phyloP scores from a whole-genome alignment of 768 basidiomycete species.

The Trametes punicea region DNA sequence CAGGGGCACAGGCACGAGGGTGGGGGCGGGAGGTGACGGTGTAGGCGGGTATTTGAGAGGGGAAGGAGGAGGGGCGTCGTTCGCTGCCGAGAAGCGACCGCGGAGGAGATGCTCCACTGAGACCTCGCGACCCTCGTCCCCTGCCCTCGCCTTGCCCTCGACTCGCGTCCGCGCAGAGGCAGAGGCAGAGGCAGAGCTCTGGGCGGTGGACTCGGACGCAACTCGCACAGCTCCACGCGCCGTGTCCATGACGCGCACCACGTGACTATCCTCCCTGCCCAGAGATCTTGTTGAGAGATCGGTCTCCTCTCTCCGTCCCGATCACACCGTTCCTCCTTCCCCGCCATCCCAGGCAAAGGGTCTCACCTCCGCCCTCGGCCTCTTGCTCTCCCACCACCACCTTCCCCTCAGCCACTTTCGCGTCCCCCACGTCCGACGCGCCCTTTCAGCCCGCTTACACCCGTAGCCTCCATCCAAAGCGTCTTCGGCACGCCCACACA shows the following conservation, averaged over 20 bases:
- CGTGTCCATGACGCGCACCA: slow-evolving; percentile 5
- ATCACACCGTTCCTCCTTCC: background rate
- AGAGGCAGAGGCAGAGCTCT: no score
- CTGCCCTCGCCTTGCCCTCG: background rate
- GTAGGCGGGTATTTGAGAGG: no score
- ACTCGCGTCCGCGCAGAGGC: background rate
- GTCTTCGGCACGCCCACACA: background rate
- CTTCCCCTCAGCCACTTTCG: slow-evolving; percentile 16
- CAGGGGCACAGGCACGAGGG: background rate
- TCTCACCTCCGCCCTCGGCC: background rate
- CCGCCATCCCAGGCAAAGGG: background rate
- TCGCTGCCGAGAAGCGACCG: no score
- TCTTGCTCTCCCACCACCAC: slow-evolving; percentile 18
- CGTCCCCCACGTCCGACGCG: background rate
- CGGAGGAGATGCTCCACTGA: no score
- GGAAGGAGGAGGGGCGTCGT: no score
- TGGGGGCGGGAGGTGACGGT: background rate
- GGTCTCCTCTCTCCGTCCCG: background rate
- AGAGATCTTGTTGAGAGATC: slow-evolving; percentile 15
- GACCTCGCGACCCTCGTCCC: no score
- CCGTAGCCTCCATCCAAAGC: background rate
- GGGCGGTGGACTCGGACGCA: no score
- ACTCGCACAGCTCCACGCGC: slow-evolving; percentile 7
- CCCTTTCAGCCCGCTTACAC: background rate
- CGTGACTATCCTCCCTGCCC: background rate